phyloP scores from a whole-genome alignment of 371 early-diverging fungal genomes.

The Dichotomocladium elegans region DNA sequence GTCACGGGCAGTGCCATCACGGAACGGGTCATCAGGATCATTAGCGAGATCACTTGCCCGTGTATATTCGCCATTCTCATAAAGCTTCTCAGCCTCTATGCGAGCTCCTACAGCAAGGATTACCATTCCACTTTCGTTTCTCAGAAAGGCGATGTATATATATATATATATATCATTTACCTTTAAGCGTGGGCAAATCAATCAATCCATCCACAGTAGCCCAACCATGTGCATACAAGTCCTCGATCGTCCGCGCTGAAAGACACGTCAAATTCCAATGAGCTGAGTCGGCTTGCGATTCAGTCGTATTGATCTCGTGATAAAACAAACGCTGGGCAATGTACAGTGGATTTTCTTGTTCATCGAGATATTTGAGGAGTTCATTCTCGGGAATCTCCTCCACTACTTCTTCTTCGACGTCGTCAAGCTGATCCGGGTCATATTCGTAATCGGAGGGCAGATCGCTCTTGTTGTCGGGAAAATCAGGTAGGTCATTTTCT shows the following conservation, averaged over 20 bases:
- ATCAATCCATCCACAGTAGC: conserved; percentile 46
- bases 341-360: conserved; percentile 41
- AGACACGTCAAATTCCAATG: conserved; percentile 25
- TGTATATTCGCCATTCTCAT: conserved; percentile 18
- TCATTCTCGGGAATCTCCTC: conserved; percentile 58
- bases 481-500: conserved; percentile 40
- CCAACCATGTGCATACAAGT: conserved; percentile 54
- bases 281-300: conserved; percentile 20
- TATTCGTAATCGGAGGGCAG: conserved; percentile 63
- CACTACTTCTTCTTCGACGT: conserved; percentile 41
- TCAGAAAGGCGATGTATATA: background rate
- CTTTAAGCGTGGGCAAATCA: conserved; percentile 33
- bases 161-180: conserved; percentile 4
- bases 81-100: conserved; percentile 23
- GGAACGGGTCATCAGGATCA: conserved; percentile 53
- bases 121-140: background rate
- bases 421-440: conserved; percentile 39
- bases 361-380: conserved; percentile 44
- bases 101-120: conserved; percentile 22
- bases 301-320: conserved; percentile 38
- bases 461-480: conserved; percentile 57
- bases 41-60: conserved; percentile 24
- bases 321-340: conserved; percentile 50
- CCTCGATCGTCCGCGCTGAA: conserved; percentile 31
- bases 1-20: conserved; percentile 57